Percentiles rank a stretch among this genome's conserved stretches.
phyloP scores from a whole-genome alignment of 352 stramenopile species.

The Phytopythium chamaehyphon region DNA sequence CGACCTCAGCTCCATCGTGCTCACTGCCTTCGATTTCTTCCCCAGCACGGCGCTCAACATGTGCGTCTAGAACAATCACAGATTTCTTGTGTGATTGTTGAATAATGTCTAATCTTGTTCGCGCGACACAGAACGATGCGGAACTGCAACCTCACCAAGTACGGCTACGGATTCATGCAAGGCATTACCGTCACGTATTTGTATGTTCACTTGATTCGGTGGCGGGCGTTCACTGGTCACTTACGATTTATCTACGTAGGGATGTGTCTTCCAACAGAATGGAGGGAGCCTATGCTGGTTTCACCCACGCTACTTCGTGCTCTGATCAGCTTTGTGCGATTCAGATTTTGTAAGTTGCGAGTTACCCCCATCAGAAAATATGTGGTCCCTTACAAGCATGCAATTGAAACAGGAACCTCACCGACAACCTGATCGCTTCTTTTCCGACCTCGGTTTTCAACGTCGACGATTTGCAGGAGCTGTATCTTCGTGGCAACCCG shows the following conservation, averaged over 20 bases:
- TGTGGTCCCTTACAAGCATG: no score
- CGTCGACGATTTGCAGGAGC: constrained; percentile 17
- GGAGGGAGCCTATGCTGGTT: constrained; percentile 24
- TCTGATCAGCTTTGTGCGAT: constrained; percentile 22
- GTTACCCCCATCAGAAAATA: no score
- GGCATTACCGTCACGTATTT: constrained; percentile 20
- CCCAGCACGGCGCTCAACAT: constrained; percentile 19
- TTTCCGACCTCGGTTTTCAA: constrained; percentile 29
- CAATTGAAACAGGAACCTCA: constrained; percentile 37
- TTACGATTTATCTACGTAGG: constrained; percentile 9
- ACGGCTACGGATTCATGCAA: constrained; percentile 30
- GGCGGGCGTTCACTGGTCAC: not conserved
- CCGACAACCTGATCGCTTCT: constrained; percentile 22
- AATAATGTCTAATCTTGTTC: not conserved
- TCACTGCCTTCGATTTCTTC: constrained; percentile 18
- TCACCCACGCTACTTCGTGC: constrained; percentile 17
- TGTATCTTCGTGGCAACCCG: constrained; percentile 31
- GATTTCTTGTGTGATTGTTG: not conserved
- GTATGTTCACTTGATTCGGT: constrained; percentile 12
- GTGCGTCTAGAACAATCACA: constrained; percentile 8
- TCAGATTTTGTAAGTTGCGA: constrained; percentile 30
- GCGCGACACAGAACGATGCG: constrained; percentile 22
- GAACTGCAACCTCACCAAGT: constrained; percentile 32
- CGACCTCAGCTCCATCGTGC: constrained; percentile 18
- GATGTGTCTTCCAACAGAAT: constrained; percentile 37